These are phyloP conservation scores for Aspergillus pseudoviridinutans DNA, from an alignment of 2,329 filamentous ascomycete species.

Conservation along the genomic window DNA sequence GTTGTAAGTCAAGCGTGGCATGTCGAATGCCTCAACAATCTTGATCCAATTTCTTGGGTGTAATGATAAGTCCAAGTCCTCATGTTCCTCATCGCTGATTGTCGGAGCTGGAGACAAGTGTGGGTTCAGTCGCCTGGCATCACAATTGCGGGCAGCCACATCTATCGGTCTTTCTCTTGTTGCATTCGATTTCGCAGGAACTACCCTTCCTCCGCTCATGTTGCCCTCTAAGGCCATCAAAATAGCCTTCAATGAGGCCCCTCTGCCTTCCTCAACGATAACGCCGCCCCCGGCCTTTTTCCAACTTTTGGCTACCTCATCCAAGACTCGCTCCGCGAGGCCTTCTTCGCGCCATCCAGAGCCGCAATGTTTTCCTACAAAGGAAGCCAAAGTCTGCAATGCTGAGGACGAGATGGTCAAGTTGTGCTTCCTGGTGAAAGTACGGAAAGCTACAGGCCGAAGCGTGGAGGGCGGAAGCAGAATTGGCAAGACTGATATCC, in stretches of 20 bases:
- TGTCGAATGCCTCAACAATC: slow-evolving; percentile 77
- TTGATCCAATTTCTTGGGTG: slow-evolving; percentile 82
- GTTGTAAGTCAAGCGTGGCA: slow-evolving; percentile 58
- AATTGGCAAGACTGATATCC: slow-evolving; percentile 73
- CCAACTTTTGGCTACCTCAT: slow-evolving; percentile 88
- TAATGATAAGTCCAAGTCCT: slow-evolving; percentile 57
- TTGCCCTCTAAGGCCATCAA: slow-evolving; percentile 78
- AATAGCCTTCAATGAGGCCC: slow-evolving; percentile 67
- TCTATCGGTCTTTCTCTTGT: slow-evolving; percentile 18
- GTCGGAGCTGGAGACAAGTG: slow-evolving; percentile 24
- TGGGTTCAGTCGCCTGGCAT: slow-evolving; percentile 47
- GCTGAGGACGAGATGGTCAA: slow-evolving; percentile 86
- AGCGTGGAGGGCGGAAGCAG: slow-evolving; percentile 82
- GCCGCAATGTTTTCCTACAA: slow-evolving; percentile 90
- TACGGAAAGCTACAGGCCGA: slow-evolving; percentile 86
- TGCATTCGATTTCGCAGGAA: slow-evolving; percentile 45
- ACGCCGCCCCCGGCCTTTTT: slow-evolving; percentile 84
- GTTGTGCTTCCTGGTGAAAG: slow-evolving; percentile 96
- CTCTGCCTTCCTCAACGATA: slow-evolving; percentile 78
- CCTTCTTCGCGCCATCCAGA: slow-evolving; percentile 96
- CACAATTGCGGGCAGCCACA: slow-evolving; percentile 44
- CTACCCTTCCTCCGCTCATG: slow-evolving; percentile 72
- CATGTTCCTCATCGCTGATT: slow-evolving; percentile 51
- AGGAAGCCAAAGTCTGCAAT: slow-evolving; percentile 76
- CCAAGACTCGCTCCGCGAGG: slow-evolving; percentile 83